phyloP scores from a whole-genome alignment of 2,329 filamentous ascomycete genomes.

The Fusarium sambucinum region DNA sequence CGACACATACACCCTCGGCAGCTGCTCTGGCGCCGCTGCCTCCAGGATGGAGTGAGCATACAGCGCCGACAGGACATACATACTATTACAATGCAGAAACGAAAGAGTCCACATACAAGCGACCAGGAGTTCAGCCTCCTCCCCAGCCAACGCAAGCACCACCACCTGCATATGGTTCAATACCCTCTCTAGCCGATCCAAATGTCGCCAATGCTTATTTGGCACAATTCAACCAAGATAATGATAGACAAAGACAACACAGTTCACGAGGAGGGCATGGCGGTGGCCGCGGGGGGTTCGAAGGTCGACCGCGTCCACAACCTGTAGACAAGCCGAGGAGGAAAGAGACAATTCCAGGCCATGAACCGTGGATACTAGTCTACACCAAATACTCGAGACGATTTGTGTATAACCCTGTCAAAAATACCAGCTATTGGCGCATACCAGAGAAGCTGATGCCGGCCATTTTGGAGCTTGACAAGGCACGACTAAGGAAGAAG shows the following conservation, averaged over 20 bases:
- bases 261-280: slow-evolving; percentile 49
- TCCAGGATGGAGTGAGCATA: slow-evolving; percentile 92
- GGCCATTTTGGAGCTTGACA: slow-evolving; percentile 79
- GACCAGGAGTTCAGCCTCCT: slow-evolving; percentile 64
- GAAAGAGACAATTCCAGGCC: slow-evolving; percentile 82
- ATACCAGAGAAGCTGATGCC: slow-evolving; percentile 89
- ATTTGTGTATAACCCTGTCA: slow-evolving; percentile 89
- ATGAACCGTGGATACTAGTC: slow-evolving; percentile 91
- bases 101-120: slow-evolving; percentile 87
- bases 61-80: slow-evolving; percentile 84
- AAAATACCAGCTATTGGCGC: slow-evolving; percentile 93
- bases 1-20: slow-evolving; percentile 75
- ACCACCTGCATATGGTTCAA: slow-evolving; percentile 50
- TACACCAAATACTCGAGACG: slow-evolving; percentile 89
- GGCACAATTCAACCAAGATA: slow-evolving; percentile 63
- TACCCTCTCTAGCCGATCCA: slow-evolving; percentile 64
- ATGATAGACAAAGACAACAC: slow-evolving; percentile 51
- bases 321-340: slow-evolving; percentile 84
- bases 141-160: slow-evolving; percentile 44
- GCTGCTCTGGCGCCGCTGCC: slow-evolving; percentile 70
- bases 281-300: slow-evolving; percentile 62
- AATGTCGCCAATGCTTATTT: slow-evolving; percentile 71
- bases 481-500: slow-evolving; percentile 74
- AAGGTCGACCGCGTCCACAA: slow-evolving; percentile 73
- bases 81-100: slow-evolving; percentile 90